These are phyloP conservation scores for Leccinum angustisporum DNA, from an alignment of 1,284 basidiomycete genomes.

Conservation along the genomic window DNA sequence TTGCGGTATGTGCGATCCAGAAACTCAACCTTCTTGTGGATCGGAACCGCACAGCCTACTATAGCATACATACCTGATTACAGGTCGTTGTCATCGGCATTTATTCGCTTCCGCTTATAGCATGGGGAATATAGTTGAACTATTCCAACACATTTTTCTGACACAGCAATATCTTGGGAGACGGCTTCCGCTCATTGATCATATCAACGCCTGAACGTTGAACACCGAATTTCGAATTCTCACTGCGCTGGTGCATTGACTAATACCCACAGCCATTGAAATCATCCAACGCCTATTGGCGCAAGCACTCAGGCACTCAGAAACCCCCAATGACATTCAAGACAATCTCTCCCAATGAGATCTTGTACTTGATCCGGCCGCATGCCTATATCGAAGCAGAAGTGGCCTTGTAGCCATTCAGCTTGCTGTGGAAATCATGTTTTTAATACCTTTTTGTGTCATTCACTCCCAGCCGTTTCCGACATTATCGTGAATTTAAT, in stretches of 20 bases:
- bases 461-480: constrained; percentile 2
- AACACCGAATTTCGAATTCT: constrained; percentile 8
- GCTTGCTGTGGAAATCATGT: not conserved
- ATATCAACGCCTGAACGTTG: not conserved
- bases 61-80: not conserved
- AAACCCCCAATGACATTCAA: not conserved
- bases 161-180: not conserved
- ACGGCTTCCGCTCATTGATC: constrained; percentile 6
- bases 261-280: constrained; percentile 12
- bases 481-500: not conserved
- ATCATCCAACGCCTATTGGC: constrained; percentile 1
- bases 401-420: not conserved
- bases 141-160: not conserved
- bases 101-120: not conserved
- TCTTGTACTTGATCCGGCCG: constrained; percentile 6
- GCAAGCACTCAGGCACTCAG: constrained; percentile 5
- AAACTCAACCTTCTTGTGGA: constrained; percentile 9
- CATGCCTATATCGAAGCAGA: constrained; percentile 1
- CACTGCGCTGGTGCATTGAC: constrained; percentile 1
- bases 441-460: not conserved
- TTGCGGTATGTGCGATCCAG: constrained; percentile 5
- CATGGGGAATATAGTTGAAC: not conserved
- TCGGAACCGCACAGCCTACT: constrained; percentile 6
- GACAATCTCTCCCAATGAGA: constrained; percentile 2
- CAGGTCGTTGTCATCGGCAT: not conserved